Percentiles rank a stretch among this genome's conserved stretches.
Evolutionary conservation across 2,329 filamentous ascomycete species (phyloP).

Genomic region (Fusarium sp.): DNA sequence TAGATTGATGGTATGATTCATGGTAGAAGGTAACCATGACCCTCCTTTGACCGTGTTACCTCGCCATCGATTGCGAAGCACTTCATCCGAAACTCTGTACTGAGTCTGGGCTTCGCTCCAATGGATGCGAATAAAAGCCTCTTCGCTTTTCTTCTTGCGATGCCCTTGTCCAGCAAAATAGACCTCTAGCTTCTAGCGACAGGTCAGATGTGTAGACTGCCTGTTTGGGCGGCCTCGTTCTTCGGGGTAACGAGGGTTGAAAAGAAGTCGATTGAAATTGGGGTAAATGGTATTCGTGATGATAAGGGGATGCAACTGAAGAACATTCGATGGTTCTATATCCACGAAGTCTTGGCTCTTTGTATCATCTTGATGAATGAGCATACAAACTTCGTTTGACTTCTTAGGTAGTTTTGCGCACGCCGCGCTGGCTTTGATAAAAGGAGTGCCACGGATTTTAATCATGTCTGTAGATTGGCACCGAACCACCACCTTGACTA

Average conservation of each 20-base stretch:
- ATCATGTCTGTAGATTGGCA: constrained; percentile 30
- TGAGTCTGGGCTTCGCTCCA: constrained; percentile 50
- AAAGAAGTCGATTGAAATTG: constrained; percentile 48
- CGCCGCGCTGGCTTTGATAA: constrained; percentile 52
- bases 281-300: constrained; percentile 69
- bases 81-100: constrained; percentile 49
- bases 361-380: constrained; percentile 51
- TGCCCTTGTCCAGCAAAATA: constrained; percentile 43
- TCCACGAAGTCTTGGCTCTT: constrained; percentile 54
- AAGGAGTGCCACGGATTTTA: constrained; percentile 56
- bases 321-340: constrained; percentile 55
- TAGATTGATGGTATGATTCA: constrained; percentile 39
- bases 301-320: constrained; percentile 57
- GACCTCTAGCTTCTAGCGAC: constrained; percentile 61
- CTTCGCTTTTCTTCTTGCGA: constrained; percentile 50
- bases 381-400: constrained; percentile 58
- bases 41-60: constrained; percentile 49
- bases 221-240: constrained; percentile 36
- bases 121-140: constrained; percentile 52
- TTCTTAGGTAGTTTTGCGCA: constrained; percentile 55
- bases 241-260: constrained; percentile 15
- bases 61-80: constrained; percentile 52
- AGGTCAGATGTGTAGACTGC: constrained; percentile 59
- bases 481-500: constrained; percentile 59
- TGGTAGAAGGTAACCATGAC: constrained; percentile 45